Evolutionary conservation across 371 early-diverging fungal species (phyloP).

Genomic region (Fennellomyces sp.): DNA sequence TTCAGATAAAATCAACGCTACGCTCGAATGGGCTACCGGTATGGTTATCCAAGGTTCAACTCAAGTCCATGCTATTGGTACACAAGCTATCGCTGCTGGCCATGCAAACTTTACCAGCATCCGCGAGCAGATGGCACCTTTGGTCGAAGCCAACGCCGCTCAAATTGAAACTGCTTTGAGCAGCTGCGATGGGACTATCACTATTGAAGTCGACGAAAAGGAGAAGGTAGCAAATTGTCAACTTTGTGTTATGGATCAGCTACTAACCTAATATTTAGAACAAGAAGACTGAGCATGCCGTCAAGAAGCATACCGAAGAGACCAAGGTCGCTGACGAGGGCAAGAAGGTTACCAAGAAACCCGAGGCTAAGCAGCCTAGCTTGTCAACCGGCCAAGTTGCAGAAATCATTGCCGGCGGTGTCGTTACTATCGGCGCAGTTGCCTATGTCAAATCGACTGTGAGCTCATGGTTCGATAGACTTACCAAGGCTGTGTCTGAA

Average conservation of each 20-base stretch:
- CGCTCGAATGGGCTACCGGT: conserved; percentile 8
- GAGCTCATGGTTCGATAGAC: conserved; percentile 20
- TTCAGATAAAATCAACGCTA: not conserved
- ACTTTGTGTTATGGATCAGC: too few species aligned
- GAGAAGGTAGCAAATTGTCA: too few species aligned
- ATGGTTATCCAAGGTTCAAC: conserved; percentile 2
- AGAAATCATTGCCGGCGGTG: not conserved
- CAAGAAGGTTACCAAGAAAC: not conserved
- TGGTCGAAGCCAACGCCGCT: conserved; percentile 4
- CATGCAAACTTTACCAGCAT: not conserved
- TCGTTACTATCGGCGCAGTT: conserved; percentile 14
- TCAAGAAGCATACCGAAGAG: too few species aligned
- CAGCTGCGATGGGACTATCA: not conserved
- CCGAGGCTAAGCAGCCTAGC: too few species aligned
- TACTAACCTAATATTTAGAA: too few species aligned
- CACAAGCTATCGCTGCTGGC: conserved; percentile 4
- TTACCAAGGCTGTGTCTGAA: conserved; percentile 20
- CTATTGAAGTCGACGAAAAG: not conserved
- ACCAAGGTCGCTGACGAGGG: not conserved
- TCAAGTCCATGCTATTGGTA: conserved; percentile 10
- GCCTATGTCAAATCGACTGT: not conserved
- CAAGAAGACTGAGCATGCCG: too few species aligned
- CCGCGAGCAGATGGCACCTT: not conserved
- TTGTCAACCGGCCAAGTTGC: too few species aligned
- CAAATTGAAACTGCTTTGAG: conserved; percentile 7